Evolutionary conservation across 306 rosid species (phyloP), one percentile per base, ranked within the genome.

Genomic region (Citrullus mucosospermus): DNA sequence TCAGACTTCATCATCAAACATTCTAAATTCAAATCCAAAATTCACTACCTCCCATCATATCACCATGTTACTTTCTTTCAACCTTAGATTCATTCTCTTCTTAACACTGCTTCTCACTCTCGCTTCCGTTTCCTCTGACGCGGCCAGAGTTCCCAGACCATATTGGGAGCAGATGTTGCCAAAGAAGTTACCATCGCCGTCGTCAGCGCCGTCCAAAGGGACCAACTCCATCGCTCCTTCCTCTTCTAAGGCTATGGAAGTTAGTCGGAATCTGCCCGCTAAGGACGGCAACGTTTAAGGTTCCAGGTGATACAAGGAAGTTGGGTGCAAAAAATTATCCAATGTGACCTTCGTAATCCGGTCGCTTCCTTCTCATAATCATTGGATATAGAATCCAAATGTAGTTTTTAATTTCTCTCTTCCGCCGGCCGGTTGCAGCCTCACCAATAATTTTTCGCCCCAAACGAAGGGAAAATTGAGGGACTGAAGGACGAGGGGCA

Each of bases 201-300:
- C 92, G n/a, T 94, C 98, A 8, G 87, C 98, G 34, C 98, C 98
- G 10, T 94, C 96, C 14, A 83, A 79, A 87, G 96, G 98, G 84
- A 89, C 96, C 0, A 90, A 90, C 74, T 87, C 89, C 6, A 84
- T 84, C 14, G 46, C 85, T 14, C 41, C 55, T 14, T 69, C 72
- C 0, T 80, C 90, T 6, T 84, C 86, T 20, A 53, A 88, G 44
- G 62, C 88, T 20, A 58, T 80, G 25, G 67, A 83, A 78, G 78
- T 84, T 25, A 48, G 79, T 75, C 76, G 76, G 50, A 80, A 59
- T 75, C 79, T 60, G 56, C 85, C 85, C 51, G 77, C 87, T 4
- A 85, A 88, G 11, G 90, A 87, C 53, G 94, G 93, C n/a, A 93
- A 87, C 81, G 92, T 88, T 78, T 91, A 32, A 87, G 83, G 43